Percentiles rank a stretch among this genome's conserved stretches.
Evolutionary conservation across 2,329 filamentous ascomycete species (phyloP).

Genomic region (Sporothrix brunneoviolacea): DNA sequence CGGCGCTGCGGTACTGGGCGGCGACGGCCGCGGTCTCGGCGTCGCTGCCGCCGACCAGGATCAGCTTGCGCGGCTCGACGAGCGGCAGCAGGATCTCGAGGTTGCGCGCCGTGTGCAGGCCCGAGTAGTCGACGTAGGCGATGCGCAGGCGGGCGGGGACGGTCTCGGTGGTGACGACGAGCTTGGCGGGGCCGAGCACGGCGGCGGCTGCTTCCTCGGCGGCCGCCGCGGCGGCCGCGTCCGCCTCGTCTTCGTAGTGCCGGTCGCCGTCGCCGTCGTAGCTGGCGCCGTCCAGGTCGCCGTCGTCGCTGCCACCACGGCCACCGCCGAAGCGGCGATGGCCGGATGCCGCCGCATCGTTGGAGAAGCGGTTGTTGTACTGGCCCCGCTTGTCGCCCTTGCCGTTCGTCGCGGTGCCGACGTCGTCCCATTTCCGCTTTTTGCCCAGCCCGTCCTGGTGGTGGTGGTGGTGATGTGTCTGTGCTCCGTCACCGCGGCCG

Average conservation of each 20-base stretch:
- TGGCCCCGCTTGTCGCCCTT: constrained; percentile 18
- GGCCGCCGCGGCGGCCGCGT: constrained; percentile 38
- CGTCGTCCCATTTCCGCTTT: constrained; percentile 90
- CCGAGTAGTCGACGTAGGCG: constrained; percentile 85
- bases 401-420: constrained; percentile 29
- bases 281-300: background rate
- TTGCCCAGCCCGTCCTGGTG: constrained; percentile 67
- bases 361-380: background rate
- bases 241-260: constrained; percentile 51
- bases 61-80: constrained; percentile 88
- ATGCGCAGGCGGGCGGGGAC: constrained; percentile 68
- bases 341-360: constrained; percentile 3
- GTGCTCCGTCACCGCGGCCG: constrained; percentile 39
- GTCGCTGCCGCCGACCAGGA: constrained; percentile 75
- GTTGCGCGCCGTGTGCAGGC: constrained; percentile 87
- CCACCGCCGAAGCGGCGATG: no score
- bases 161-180: constrained; percentile 56
- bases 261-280: background rate
- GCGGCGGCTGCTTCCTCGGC: constrained; percentile 49
- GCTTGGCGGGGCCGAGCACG: constrained; percentile 64
- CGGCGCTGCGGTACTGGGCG: constrained; percentile 67
- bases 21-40: constrained; percentile 76
- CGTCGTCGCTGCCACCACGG: background rate
- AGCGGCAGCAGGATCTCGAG: constrained; percentile 91
- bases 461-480: background rate